Evolutionary conservation across 1,139 yeast species (phyloP).

Genomic region (Hemisphaericaspora subhashii): DNA sequence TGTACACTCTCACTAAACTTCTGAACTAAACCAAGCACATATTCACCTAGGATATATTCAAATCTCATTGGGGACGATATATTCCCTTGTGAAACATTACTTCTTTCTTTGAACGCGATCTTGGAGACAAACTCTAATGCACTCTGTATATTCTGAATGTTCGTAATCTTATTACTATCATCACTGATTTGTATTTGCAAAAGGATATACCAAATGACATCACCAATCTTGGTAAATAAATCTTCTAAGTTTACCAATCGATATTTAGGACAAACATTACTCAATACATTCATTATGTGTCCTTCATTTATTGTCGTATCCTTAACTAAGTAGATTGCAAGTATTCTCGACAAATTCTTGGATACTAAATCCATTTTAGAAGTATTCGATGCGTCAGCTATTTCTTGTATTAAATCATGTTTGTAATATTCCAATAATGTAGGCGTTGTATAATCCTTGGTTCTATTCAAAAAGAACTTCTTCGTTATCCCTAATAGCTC

Average conservation of each 20-base stretch:
- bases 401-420: slow-evolving; percentile 59
- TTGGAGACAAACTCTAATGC: slow-evolving; percentile 45
- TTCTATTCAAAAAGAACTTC: slow-evolving; percentile 63
- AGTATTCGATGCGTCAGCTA: slow-evolving; percentile 38
- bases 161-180: slow-evolving; percentile 23
- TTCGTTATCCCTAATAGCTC: slow-evolving; percentile 64
- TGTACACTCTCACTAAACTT: slow-evolving; percentile 78
- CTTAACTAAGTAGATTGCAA: slow-evolving; percentile 42
- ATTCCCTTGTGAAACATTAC: slow-evolving; percentile 2
- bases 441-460: slow-evolving; percentile 77
- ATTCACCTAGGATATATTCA: slow-evolving; percentile 44
- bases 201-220: slow-evolving; percentile 42
- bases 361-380: slow-evolving; percentile 36
- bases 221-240: slow-evolving; percentile 46
- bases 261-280: slow-evolving; percentile 52
- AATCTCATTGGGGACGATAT: slow-evolving; percentile 17
- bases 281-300: slow-evolving; percentile 54
- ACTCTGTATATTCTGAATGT: slow-evolving; percentile 32
- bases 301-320: slow-evolving; percentile 44
- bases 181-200: slow-evolving; percentile 38
- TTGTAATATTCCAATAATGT: slow-evolving; percentile 65
- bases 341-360: slow-evolving; percentile 37
- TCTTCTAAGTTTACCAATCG: slow-evolving; percentile 37
- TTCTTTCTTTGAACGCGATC: slow-evolving; percentile 22
- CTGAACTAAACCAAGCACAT: slow-evolving; percentile 75